Evolutionary conservation across 768 basidiomycete species (phyloP).

Genomic region (Lactifluus pinguis): DNA sequence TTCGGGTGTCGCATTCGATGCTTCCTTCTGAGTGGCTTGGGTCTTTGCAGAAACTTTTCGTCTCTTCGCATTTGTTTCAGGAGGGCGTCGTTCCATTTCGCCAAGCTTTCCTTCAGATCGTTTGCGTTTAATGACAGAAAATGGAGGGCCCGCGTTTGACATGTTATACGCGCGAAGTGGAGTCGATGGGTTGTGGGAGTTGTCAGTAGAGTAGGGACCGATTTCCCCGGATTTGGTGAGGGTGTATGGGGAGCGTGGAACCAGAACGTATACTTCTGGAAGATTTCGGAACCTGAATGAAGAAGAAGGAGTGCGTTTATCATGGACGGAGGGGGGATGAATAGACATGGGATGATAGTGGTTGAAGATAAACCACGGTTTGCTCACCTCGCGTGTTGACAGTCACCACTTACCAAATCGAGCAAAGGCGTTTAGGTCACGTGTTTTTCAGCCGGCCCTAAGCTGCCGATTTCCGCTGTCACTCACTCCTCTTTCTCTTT

Average conservation of each 20-base stretch:
- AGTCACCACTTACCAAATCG: background rate
- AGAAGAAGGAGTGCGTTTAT: conserved; percentile 17
- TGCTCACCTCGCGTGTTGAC: conserved; percentile 6
- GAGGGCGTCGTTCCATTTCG: background rate
- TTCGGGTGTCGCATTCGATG: conserved; percentile 22
- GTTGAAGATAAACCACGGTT: conserved; percentile 3
- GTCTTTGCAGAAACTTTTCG: conserved; percentile 23
- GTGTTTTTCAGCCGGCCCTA: conserved; percentile 9
- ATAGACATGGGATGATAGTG: conserved; percentile 11
- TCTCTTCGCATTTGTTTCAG: conserved; percentile 34
- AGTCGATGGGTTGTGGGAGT: background rate
- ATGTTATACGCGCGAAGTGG: conserved; percentile 23
- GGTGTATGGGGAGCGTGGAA: conserved; percentile 41
- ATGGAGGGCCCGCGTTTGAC: background rate
- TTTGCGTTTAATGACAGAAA: conserved; percentile 22
- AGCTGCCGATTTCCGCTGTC: background rate
- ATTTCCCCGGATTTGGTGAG: conserved; percentile 7
- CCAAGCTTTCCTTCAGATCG: conserved; percentile 15
- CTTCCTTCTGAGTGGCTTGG: conserved; percentile 6
- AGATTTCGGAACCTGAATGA: conserved; percentile 26
- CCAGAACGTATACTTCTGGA: conserved; percentile 49
- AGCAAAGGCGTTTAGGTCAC: background rate
- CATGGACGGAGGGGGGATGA: background rate
- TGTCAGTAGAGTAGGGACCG: conserved; percentile 20
- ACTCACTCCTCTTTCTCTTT: conserved; percentile 9